Evolutionary conservation across 495 filamentous ascomycete species (phyloP).

Genomic region (Pseudoneurospora amorphoporcata): DNA sequence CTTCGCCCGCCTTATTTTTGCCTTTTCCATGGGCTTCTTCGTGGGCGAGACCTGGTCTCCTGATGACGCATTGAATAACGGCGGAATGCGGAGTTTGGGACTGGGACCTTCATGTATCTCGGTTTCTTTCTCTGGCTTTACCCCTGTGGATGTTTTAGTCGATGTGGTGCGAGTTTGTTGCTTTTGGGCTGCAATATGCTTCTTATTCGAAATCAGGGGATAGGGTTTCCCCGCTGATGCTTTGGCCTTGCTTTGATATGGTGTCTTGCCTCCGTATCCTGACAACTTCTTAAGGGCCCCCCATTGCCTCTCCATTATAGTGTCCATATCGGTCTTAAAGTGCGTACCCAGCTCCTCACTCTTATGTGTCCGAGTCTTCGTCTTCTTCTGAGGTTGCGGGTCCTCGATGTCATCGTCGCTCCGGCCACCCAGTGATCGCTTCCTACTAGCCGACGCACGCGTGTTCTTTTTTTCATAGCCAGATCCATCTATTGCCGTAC

Average conservation of each 20-base stretch:
- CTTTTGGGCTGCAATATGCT: neutral
- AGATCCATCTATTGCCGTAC: neutral
- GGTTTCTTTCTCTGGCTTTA: neutral
- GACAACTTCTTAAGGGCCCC: neutral
- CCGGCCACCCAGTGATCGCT: neutral
- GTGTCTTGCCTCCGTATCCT: neutral
- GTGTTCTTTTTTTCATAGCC: neutral
- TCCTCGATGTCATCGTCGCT: neutral
- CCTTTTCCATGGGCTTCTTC: neutral
- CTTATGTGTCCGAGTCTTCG: neutral
- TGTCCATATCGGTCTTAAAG: neutral
- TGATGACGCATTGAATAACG: neutral
- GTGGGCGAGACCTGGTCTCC: neutral
- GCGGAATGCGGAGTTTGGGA: neutral
- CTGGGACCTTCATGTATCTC: neutral
- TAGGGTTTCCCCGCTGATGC: neutral
- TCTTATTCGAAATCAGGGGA: neutral
- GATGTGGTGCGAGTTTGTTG: neutral
- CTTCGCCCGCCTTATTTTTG: neutral
- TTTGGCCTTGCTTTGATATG: neutral
- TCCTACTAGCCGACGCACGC: neutral
- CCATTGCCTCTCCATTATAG: neutral
- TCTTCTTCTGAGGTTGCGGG: slow-evolving; percentile 1
- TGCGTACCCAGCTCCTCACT: neutral
- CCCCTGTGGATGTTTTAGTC: neutral